A percentile compares a stretch with the other conserved stretches of the same genome.
phyloP scores from a whole-genome alignment of 129 eudicot genomes.

The Lactuca sativa region DNA sequence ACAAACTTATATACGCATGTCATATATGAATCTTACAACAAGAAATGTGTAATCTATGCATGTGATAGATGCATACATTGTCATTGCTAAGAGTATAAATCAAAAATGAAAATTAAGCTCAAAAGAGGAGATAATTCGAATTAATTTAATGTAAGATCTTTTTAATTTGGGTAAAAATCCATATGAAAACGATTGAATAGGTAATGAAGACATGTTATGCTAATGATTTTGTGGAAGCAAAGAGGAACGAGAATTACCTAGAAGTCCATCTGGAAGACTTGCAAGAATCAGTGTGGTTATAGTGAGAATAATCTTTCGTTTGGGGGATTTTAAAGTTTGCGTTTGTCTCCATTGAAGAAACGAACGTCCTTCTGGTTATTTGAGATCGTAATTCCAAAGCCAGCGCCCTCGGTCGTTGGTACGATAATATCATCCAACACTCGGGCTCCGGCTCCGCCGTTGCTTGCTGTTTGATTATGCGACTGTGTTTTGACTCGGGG shows the following conservation, averaged over 20 bases:
- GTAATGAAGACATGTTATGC: background rate
- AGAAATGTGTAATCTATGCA: background rate
- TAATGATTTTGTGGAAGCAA: background rate
- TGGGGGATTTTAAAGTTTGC: constrained; percentile 4
- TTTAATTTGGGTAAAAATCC: background rate
- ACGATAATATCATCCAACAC: constrained; percentile 27
- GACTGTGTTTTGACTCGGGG: background rate
- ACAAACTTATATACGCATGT: background rate
- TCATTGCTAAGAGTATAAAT: background rate
- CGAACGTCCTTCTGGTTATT: constrained; percentile 9
- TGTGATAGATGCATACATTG: background rate
- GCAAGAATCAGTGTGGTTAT: constrained; percentile 79
- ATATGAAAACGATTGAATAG: background rate
- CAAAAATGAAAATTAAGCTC: background rate
- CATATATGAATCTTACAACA: background rate
- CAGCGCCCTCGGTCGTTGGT: constrained; percentile 29
- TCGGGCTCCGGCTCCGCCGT: constrained; percentile 1
- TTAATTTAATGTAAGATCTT: background rate
- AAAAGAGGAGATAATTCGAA: background rate
- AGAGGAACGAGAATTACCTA: constrained; percentile 32
- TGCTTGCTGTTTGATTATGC: background rate
- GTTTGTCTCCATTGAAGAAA: constrained; percentile 19
- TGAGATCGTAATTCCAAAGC: constrained; percentile 28
- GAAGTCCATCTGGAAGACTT: constrained; percentile 67
- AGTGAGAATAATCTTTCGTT: constrained; percentile 48